These are phyloP conservation scores for Rosa persica DNA, from an alignment of 306 rosid species.

Conservation along the genomic window DNA sequence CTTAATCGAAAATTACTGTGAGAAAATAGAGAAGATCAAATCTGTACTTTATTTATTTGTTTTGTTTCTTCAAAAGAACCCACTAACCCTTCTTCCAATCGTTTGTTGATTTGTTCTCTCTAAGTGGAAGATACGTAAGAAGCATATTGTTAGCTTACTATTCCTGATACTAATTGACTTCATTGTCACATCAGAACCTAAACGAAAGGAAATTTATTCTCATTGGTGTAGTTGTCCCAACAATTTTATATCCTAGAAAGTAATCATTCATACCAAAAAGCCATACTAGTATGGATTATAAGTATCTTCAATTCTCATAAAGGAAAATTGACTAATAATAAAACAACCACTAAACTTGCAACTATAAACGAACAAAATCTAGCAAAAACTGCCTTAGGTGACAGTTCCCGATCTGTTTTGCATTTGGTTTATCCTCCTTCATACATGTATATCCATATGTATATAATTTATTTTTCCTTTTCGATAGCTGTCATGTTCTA, in stretches of 20 bases:
- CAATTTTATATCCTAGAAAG: conserved; percentile 1
- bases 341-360: background rate
- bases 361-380: conserved; percentile 10
- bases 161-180: background rate
- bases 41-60: background rate
- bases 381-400: background rate
- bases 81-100: background rate
- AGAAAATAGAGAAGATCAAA: background rate
- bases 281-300: background rate
- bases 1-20: background rate
- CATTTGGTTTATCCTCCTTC: background rate
- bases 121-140: conserved; percentile 24
- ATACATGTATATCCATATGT: background rate
- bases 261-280: background rate
- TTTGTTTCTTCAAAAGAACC: background rate
- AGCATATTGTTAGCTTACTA: background rate
- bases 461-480: too few relatives aligned
- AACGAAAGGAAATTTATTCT: background rate
- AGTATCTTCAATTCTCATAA: background rate
- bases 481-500: too few relatives aligned
- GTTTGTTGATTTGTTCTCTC: conserved; percentile 6
- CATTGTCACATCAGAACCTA: conserved; percentile 18
- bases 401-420: background rate
- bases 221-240: background rate
- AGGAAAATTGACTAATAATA: background rate